phyloP scores from a whole-genome alignment of 106 monocot genomes.

The Dioscorea dumetorum region DNA sequence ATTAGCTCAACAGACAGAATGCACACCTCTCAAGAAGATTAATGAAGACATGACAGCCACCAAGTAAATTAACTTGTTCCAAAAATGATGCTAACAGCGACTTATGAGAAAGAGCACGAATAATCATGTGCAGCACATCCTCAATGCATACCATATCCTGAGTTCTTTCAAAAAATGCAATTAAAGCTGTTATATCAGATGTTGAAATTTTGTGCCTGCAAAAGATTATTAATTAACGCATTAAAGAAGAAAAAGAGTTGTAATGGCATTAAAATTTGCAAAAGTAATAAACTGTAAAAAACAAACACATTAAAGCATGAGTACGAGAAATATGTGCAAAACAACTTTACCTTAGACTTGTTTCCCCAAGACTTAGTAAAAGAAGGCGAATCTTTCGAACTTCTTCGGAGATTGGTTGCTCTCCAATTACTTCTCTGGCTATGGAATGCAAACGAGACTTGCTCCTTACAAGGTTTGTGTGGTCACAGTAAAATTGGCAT shows the following conservation, averaged over 20 bases:
- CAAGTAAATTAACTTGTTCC: conserved; percentile 83
- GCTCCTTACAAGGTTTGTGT: conserved; percentile 37
- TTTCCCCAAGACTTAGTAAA: conserved; percentile 86
- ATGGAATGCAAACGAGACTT: conserved; percentile 58
- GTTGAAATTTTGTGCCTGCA: conserved; percentile 69
- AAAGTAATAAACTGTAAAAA: no score
- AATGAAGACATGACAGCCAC: conserved; percentile 72
- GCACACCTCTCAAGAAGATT: conserved; percentile 88
- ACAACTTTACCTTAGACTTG: conserved; percentile 62
- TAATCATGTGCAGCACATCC: conserved; percentile 94
- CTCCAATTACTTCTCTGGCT: conserved; percentile 56
- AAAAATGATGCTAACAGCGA: conserved; percentile 57
- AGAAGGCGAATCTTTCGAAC: conserved; percentile 89
- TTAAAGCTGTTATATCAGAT: conserved; percentile 63
- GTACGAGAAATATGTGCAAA: background rate
- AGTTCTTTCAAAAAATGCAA: conserved; percentile 82
- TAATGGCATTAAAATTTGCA: no score
- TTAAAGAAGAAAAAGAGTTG: no score
- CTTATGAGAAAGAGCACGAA: conserved; percentile 75
- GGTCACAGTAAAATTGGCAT: conserved; percentile 88
- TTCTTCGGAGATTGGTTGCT: conserved; percentile 66
- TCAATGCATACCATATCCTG: conserved; percentile 91
- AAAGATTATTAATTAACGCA: background rate
- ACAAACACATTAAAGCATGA: background rate
- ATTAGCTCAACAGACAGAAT: background rate